Percentiles rank a stretch among this genome's conserved stretches.
Conservation (phyloP, 2,329 filamentous ascomycete genomes). For the Grosmannia huntii region DNA sequence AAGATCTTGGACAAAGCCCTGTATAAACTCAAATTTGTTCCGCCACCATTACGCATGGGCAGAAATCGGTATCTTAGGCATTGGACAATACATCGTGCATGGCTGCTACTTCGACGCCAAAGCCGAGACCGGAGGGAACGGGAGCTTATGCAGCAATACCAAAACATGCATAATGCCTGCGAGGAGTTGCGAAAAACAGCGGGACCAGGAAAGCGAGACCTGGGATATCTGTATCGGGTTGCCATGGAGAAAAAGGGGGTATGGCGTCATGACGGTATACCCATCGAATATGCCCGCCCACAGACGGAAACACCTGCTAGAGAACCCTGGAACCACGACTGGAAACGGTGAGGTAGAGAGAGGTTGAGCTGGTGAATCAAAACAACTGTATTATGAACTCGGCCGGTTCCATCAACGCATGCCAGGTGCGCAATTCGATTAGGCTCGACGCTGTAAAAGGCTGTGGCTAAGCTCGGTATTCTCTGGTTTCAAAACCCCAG, state of each 20-base stretch:
- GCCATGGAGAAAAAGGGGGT: conserved; percentile 87
- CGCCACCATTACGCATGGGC: conserved; percentile 70
- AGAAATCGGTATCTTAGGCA: conserved; percentile 81
- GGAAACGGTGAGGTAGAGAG: conserved; percentile 48
- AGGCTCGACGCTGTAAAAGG: background rate
- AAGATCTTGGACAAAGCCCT: conserved; percentile 20
- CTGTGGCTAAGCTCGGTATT: background rate
- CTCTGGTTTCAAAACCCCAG: background rate
- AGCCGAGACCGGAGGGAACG: conserved; percentile 49
- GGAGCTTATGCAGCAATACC: conserved; percentile 68
- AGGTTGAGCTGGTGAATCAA: background rate
- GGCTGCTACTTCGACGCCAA: conserved; percentile 66
- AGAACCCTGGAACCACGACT: conserved; percentile 84
- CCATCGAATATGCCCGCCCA: conserved; percentile 78
- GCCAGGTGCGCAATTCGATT: too few relatives aligned
- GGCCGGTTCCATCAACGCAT: too few relatives aligned
- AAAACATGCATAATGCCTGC: conserved; percentile 72
- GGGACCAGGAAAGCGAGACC: conserved; percentile 42
- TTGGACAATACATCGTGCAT: conserved; percentile 98
- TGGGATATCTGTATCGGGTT: conserved; percentile 69
- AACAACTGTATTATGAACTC: background rate
- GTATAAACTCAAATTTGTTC: conserved; percentile 21
- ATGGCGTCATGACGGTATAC: conserved; percentile 58
- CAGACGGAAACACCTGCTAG: conserved; percentile 73
- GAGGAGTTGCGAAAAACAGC: conserved; percentile 61